Base-by-base conservation (phyloP, 164 flowering plant genomes). In the Chloranthus sessilifolius region DNA sequence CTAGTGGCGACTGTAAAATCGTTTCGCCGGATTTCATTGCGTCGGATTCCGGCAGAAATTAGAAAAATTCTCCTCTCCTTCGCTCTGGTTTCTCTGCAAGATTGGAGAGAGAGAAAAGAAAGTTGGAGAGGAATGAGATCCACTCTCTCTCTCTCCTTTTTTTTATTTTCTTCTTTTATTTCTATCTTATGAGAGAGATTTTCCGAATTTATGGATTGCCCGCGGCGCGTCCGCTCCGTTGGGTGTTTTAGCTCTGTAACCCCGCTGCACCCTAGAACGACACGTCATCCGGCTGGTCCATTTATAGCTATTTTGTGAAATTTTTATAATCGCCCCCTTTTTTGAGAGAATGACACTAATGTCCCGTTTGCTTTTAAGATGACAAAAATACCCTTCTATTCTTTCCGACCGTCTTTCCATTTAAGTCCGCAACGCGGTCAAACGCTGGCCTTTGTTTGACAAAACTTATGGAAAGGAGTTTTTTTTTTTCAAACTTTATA, bases 1-100 rank as follows among this genome's bases (percentile, higher is more conserved):
- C 87, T 3, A 91, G 85, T 3, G 72, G 65, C 9, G 94, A 85
- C 57, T 65, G 75, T 55, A 48, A 16, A 24, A 59, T 17, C 36
- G 71, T 45, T 30, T 70, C 74, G 4, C 50, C 81, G 38, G 81
- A 51, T 40, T 47, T 59, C 85, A 77, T 73, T 27, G 40, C 44
- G 67, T 29, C 56, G 38, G 68, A 61, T 64, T 65, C 63, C 64
- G 57, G 41, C 60, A 24, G 2, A 22, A 11, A 26, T 46, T 22
- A 22, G 43, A 35, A 34, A 22, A 47, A 14, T 24, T 5, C 12
- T 1, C 7, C 25, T 30, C 43, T 43, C 23, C 44, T 41, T 19
- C 24, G 22, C 35, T 33, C 43, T 33, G 24, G 3, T 36, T 39
- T 29, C 23, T 36, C 58, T 31, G n/a, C n/a, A n/a, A n/a, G n/a